These are phyloP conservation scores for Diaporthe citriasiana DNA, from an alignment of 2,329 filamentous ascomycete genomes.

Conservation along the genomic window DNA sequence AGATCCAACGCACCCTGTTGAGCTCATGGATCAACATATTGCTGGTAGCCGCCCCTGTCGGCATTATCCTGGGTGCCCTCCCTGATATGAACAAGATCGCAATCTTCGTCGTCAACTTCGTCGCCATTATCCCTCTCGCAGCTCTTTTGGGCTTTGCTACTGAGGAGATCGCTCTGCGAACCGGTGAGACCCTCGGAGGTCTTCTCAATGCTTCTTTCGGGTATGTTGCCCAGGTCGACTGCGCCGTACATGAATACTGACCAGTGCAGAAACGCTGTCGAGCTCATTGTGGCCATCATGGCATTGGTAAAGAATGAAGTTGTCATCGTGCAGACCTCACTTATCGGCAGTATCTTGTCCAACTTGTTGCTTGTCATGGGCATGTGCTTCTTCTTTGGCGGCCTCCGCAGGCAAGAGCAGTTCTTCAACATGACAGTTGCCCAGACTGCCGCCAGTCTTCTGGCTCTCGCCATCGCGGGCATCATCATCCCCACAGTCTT, in stretches of 20 bases:
- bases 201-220: conserved; percentile 93
- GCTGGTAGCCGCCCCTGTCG: conserved; percentile 82
- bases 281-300: conserved; percentile 90
- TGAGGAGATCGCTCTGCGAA: conserved; percentile 86
- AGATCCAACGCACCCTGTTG: conserved; percentile 81
- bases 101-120: conserved; percentile 91
- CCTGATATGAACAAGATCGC: conserved; percentile 67
- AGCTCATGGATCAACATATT: conserved; percentile 91
- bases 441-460: conserved; percentile 86
- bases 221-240: conserved; percentile 56
- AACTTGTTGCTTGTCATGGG: conserved; percentile 91
- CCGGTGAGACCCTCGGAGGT: conserved; percentile 88
- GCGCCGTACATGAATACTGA: conserved; percentile 43
- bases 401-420: conserved; percentile 83
- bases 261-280: conserved; percentile 78
- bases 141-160: conserved; percentile 90
- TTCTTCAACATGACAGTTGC: conserved; percentile 94
- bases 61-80: conserved; percentile 81
- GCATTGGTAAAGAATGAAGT: conserved; percentile 82
- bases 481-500: conserved; percentile 94
- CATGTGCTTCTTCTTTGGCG: conserved; percentile 93
- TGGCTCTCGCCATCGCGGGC: conserved; percentile 83
- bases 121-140: conserved; percentile 91
- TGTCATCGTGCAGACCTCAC: conserved; percentile 89
- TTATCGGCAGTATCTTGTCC: conserved; percentile 92